Base-by-base conservation (phyloP, 352 stramenopile genomes). In the Proteromonas lacertae region DNA sequence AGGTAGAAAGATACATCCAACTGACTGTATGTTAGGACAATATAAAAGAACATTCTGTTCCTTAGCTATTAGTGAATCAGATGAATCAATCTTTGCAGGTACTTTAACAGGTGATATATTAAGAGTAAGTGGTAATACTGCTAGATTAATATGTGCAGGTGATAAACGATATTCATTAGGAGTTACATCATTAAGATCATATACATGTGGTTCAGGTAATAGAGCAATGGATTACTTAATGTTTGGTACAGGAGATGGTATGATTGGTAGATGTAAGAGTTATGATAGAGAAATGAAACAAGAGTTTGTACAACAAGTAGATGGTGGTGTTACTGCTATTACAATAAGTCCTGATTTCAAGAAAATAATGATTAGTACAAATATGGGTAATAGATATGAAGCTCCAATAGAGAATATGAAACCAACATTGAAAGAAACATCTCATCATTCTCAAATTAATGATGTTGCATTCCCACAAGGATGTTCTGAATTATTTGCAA, bases 31-130 rank as follows among this genome's bases (percentile, higher is more conserved):
- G 34, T 56, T 92, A 46, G 75, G 78, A n/a, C 76, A 66, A 8
- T 60, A 93, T 32, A 70, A 77, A 48, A 62, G 81, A 38, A 69
- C 89, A 20, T 71, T 91, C 35, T 69, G 67, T 38, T 89, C 69
- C 43, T 67, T 92, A 13, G 63, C 56, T 41, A 75, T 93, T 19
- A 72, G 66, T 8, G 56, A 64, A 4, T 72, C 90, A 46, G 79
- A 94, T 48, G 62, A 68, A 10, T 59, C 82, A 40, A 74, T 68
- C 0, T 92, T 87, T 46, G 73, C 60, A 42, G 81, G 79, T 28
- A 94, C 76, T 23, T 82, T 77, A 45, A 91, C 79, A 0, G 79
- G 79, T 32, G 81, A 94, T 42, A 47, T 94, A 22, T 55, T 94
- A 20, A 73, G 89, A 44, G 81, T 92, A 52, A 62, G 69, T 32